A percentile compares a stretch with the other conserved stretches of the same genome.
phyloP scores from a whole-genome alignment of 2,329 filamentous ascomycete genomes.

The Diplocarpon rosae region DNA sequence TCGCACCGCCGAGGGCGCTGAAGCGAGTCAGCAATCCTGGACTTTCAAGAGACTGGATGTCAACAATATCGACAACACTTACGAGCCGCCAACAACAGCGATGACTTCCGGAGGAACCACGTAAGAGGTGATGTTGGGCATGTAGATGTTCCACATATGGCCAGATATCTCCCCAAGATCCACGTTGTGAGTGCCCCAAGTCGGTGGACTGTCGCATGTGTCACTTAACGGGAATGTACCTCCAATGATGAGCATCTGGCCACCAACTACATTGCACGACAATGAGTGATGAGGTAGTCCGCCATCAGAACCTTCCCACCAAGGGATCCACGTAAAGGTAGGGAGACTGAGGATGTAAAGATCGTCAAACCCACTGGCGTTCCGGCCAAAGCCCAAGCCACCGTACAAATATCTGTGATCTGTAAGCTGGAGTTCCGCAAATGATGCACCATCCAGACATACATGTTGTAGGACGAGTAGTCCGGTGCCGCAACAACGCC shows the following conservation, averaged over 20 bases:
- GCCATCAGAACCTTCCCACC: conserved; percentile 30
- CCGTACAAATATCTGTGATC: conserved; percentile 47
- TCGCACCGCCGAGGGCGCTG: conserved; percentile 40
- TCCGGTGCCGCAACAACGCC: conserved; percentile 49
- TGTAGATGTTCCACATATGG: conserved; percentile 40
- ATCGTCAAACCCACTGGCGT: conserved; percentile 46
- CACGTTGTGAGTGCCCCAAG: conserved; percentile 45
- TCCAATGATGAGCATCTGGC: conserved; percentile 54
- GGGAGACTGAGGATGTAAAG: conserved; percentile 51
- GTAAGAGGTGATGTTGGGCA: conserved; percentile 39
- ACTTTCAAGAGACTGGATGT: not conserved
- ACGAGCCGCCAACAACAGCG: conserved; percentile 38
- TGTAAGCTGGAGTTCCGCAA: conserved; percentile 7
- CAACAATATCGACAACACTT: not conserved
- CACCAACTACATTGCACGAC: conserved; percentile 44
- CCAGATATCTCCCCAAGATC: conserved; percentile 41
- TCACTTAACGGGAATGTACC: conserved; percentile 41
- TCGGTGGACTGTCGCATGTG: conserved; percentile 40
- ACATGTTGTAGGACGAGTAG: conserved; percentile 54
- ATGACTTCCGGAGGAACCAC: conserved; percentile 41
- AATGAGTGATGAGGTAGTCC: conserved; percentile 41
- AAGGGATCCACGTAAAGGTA: conserved; percentile 52
- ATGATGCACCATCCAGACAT: not conserved
- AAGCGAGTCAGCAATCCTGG: conserved; percentile 1
- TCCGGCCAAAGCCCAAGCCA: conserved; percentile 37